Percentiles rank a stretch among this genome's conserved stretches.
phyloP scores from a whole-genome alignment of 2,329 filamentous ascomycete species.

The Verticillium albo-atrum region DNA sequence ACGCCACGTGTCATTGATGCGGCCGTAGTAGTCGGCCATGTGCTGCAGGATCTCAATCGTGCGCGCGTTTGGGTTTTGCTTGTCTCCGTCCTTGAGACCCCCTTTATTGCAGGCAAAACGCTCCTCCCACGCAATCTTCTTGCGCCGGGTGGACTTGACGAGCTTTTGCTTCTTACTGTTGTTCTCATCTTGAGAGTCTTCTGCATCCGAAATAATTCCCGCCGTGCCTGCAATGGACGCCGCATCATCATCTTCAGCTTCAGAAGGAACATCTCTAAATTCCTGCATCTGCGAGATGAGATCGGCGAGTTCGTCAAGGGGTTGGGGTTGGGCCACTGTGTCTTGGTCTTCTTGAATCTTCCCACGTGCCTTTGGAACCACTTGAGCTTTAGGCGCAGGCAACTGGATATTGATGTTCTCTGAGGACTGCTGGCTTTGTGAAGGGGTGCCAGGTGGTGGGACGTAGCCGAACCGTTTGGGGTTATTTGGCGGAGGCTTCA shows the following conservation, averaged over 20 bases:
- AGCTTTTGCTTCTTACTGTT: constrained; percentile 17
- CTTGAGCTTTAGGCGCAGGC: neutral
- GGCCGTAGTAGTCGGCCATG: constrained; percentile 74
- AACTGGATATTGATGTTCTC: constrained; percentile 1
- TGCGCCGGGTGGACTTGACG: constrained; percentile 17
- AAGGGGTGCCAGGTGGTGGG: constrained; percentile 31
- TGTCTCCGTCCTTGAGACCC: constrained; percentile 36
- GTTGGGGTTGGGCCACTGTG: neutral
- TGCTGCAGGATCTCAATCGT: constrained; percentile 75
- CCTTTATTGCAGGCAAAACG: constrained; percentile 52
- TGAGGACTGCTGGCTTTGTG: constrained; percentile 26
- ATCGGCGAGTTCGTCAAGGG: constrained; percentile 54
- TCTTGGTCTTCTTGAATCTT: neutral
- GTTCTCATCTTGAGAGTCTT: constrained; percentile 21
- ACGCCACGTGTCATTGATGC: constrained; percentile 74
- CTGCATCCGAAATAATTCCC: constrained; percentile 6
- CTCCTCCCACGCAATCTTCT: constrained; percentile 35
- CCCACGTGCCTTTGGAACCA: neutral
- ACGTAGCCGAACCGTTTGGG: constrained; percentile 32
- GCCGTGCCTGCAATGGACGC: constrained; percentile 15
- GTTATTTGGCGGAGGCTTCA: constrained; percentile 42
- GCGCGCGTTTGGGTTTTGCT: constrained; percentile 63
- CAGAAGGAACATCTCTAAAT: constrained; percentile 52
- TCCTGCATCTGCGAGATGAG: constrained; percentile 60
- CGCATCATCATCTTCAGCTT: constrained; percentile 41